Base-by-base conservation (phyloP, 1,139 yeast species). In the Blastobotrys apis region DNA sequence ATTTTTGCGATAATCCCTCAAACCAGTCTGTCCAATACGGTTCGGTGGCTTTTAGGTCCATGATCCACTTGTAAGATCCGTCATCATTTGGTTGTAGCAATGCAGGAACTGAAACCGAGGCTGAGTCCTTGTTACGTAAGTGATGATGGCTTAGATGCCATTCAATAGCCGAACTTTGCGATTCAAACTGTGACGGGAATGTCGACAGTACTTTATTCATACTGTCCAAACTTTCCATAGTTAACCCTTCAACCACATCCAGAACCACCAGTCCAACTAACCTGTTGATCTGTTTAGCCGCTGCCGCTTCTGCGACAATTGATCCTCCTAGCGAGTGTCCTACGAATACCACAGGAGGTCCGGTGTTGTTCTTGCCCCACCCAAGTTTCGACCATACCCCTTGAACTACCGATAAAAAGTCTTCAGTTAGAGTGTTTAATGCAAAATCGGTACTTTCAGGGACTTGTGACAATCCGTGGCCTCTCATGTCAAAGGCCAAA, bases 311-410 rank as follows among this genome's bases (percentile, higher is more conserved):
- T 0, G 95, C 75, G 34, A 87, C 71, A 2, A 92, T 80, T 0
- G 97, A 74, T 0, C 97, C 98, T 1, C 98, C 99, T 20, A 94
- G 69, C 2, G 96, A 86, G 62, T 92, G 99, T 0, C 98, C 98
- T 5, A 90, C 71, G 1, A 88, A 66, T 43, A 84, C 60, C 3
- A 77, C 32, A 3, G 76, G 66, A n/a, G n/a, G n/a, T n/a, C n/a
- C n/a, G n/a, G n/a, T n/a, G 22, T 37, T 30, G 30, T 26, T 53
- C 3, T 40, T 40, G 10, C 32, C 12, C 55, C 57, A 62, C 30
- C 49, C 45, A 46, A 64, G 58, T 13, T 50, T 54, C 4, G 45
- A 37, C 20, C 62, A 52, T 37, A 81, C 72, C 33, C 60, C 53
- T 2, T 62, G 59, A 0, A 84, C 44, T 0, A 88, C 63, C 25